A percentile compares a stretch with the other conserved stretches of the same genome.
Evolutionary conservation across 139 green algal genomes (phyloP).

Genomic region (Tetradesmus lagerheimii): DNA sequence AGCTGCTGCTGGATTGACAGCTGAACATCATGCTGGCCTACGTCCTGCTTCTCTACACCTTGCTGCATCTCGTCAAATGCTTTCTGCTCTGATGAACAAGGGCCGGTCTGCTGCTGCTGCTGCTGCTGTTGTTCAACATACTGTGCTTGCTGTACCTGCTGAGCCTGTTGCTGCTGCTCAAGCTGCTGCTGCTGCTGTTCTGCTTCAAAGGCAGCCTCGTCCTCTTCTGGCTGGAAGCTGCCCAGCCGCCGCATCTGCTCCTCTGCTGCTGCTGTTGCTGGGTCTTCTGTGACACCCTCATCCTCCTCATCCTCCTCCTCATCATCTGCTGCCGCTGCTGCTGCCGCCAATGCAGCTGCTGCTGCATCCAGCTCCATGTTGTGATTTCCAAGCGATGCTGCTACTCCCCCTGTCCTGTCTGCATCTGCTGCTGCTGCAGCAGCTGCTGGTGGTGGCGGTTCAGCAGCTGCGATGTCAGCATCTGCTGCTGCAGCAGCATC

Average conservation of each 20-base stretch:
- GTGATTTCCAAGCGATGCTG: too few relatives aligned
- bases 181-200: neutral
- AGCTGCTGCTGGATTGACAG: neutral
- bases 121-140: neutral
- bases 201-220: neutral
- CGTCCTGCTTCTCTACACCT: neutral
- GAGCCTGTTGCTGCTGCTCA: neutral
- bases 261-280: conserved; percentile 19
- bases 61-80: neutral
- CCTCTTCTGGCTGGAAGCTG: conserved; percentile 2
- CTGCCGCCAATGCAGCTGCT: conserved; percentile 15
- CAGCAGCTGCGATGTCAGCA: conserved; percentile 16
- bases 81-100: neutral
- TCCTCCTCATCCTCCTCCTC: neutral
- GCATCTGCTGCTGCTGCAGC: neutral
- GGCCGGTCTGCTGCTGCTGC: neutral
- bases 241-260: conserved; percentile 18
- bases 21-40: neutral
- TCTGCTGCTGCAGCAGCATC: neutral
- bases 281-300: neutral
- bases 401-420: neutral
- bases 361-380: too few relatives aligned
- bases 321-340: conserved; percentile 16
- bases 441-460: neutral
- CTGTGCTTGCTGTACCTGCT: conserved; percentile 1